phyloP scores from a whole-genome alignment of 257 asterid genomes.

The Solanum pennellii region DNA sequence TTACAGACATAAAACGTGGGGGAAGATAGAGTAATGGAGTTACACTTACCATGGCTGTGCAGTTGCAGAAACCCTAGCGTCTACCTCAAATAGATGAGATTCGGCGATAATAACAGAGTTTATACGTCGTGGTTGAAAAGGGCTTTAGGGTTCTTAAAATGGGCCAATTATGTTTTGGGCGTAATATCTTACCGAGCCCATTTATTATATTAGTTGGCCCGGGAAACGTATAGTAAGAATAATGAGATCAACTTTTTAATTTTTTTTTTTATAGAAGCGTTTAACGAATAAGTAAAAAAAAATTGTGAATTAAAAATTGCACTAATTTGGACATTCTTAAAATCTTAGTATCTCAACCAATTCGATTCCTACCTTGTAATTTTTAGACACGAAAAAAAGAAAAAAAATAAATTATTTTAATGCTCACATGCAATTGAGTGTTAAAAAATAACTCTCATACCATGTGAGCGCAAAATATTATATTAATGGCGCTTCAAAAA shows the following conservation, averaged over 20 bases:
- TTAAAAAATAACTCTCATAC: background rate
- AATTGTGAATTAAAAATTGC: background rate
- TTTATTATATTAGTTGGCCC: background rate
- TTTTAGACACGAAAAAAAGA: too few relatives aligned
- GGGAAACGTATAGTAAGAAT: background rate
- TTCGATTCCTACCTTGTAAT: background rate
- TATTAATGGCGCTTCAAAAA: background rate
- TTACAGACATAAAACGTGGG: background rate
- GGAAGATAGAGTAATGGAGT: background rate
- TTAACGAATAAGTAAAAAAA: background rate
- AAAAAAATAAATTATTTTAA: background rate
- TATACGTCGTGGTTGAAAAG: background rate
- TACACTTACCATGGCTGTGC: constrained; percentile 33
- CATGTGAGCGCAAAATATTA: background rate
- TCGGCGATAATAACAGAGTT: background rate
- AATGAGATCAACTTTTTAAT: background rate
- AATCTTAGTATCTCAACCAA: background rate
- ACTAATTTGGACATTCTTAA: background rate
- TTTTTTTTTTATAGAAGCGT: background rate
- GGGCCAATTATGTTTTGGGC: background rate
- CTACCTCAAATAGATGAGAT: background rate
- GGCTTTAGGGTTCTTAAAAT: background rate
- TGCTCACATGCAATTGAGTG: background rate
- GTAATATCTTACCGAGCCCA: background rate
- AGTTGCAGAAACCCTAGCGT: constrained; percentile 29